These are phyloP conservation scores for Anastatica hierochuntica DNA, from an alignment of 345 rosid species.

Conservation along the genomic window DNA sequence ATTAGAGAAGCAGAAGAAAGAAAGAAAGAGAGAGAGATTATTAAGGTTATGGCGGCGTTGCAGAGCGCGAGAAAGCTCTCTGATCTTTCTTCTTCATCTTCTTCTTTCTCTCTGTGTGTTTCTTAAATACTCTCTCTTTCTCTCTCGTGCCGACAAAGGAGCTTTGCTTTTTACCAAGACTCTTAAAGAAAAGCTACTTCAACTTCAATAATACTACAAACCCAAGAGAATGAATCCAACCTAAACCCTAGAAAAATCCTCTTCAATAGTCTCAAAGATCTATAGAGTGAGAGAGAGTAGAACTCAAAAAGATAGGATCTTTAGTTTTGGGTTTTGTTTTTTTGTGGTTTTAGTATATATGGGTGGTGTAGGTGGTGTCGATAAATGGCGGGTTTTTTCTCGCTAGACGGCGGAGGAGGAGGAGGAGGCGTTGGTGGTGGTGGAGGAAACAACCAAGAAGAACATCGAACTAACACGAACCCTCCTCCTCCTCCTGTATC, in stretches of 20 bases:
- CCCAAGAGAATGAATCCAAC: constrained; percentile 16
- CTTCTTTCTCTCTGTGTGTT: constrained; percentile 2
- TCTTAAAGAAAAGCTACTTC: constrained; percentile 14
- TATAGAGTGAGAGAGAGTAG: constrained; percentile 1
- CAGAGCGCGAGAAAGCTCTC: constrained; percentile 35
- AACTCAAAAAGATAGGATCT: not conserved
- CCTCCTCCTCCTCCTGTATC: constrained; percentile 32
- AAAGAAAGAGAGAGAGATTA: constrained; percentile 26
- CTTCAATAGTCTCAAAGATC: constrained; percentile 2
- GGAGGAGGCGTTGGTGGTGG: constrained; percentile 31
- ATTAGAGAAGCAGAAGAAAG: constrained; percentile 29
- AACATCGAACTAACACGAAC: constrained; percentile 24
- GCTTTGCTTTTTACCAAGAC: constrained; percentile 13
- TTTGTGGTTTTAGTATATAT: not conserved
- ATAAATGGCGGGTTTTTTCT: constrained; percentile 47
- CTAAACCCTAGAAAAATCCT: constrained; percentile 15
- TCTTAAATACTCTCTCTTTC: constrained; percentile 7
- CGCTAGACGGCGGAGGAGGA: constrained; percentile 36
- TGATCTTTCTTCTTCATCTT: constrained; percentile 12
- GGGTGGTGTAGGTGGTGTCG: constrained; percentile 3
- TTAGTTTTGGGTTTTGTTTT: not conserved
- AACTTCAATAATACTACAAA: constrained; percentile 14
- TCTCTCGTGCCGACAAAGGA: constrained; percentile 22
- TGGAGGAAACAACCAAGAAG: constrained; percentile 26
- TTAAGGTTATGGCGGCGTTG: constrained; percentile 72